Base-by-base conservation (phyloP, 139 green algal species). In the Raphidocelis subcapitata region DNA sequence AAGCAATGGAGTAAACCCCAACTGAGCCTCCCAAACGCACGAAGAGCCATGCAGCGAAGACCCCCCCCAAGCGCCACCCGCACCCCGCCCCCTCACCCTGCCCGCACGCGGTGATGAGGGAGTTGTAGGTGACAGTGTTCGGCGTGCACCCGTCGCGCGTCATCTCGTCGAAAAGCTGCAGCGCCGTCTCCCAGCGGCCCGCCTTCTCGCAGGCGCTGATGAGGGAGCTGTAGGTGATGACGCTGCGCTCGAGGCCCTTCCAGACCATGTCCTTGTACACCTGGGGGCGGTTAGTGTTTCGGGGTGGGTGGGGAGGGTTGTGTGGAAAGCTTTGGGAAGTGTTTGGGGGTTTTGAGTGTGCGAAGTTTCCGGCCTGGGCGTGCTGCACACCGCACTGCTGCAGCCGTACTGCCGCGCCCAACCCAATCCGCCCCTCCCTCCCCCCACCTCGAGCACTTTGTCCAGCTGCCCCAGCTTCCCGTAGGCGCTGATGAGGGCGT, bases 141-240 rank as follows among this genome's bases (percentile, higher is more conserved):
- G 92, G 90, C 23, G 79, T 68, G 78, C 84, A 90, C 57, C 83
- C 84, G 64, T 94, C 86, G 23, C 67, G 68, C 76, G 89, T 81
- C 92, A 97, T 97, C 67, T 96, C 89, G 16, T 84, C 72, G 55
- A 95, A 94, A 32, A 97, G 83, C 62, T 89, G 76, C 72, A 96
- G 79, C 5, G 92, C 92, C 21, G 90, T 86, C 79, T 95, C 85
- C 86, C 89, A 94, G 23, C 86, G 79, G 44, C 90, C 91, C 15
- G 88, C 91, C 71, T 91, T 90, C 70, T 94, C 86, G 76, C 90
- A 88, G 5, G 84, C 82, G 73, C 85, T 91, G 69, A 97, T 94
- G 26, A 97, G 80, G 29, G 84, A 85, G 72, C 80, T 88, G 75
- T 94, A 92, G 0, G 92, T 97, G 81, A 95, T 94, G 18, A 94